Conservation (phyloP, 2,329 filamentous ascomycete species). For the Botrytis squamosa region DNA sequence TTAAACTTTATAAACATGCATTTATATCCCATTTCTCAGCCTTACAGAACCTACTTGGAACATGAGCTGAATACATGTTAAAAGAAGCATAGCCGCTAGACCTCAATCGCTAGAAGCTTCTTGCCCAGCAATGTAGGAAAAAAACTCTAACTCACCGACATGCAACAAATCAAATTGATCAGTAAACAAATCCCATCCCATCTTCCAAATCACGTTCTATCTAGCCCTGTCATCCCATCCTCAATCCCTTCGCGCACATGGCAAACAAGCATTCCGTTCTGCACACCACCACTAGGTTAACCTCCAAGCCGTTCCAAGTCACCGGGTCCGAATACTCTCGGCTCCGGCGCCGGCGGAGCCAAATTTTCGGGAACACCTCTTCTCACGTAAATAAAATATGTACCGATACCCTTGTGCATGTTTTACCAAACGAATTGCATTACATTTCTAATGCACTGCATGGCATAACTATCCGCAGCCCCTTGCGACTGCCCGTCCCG, state of each 20-base stretch:
- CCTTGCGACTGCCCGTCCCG: background rate
- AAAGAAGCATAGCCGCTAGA: background rate
- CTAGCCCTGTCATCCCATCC: constrained; percentile 1
- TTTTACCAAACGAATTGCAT: background rate
- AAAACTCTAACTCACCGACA: background rate
- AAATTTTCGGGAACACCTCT: background rate
- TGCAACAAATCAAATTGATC: background rate
- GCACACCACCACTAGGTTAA: background rate
- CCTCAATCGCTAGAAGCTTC: background rate
- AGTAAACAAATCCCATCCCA: background rate
- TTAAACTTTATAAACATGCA: background rate
- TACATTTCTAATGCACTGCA: constrained; percentile 9
- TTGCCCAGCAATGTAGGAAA: background rate
- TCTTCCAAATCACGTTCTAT: background rate
- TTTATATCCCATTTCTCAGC: background rate
- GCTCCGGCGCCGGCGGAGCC: background rate
- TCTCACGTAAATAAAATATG: background rate
- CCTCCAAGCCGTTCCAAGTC: background rate
- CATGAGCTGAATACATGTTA: background rate
- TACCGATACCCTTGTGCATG: background rate
- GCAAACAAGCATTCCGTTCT: constrained; percentile 4
- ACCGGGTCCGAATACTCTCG: background rate
- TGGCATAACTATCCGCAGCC: background rate
- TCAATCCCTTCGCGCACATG: constrained; percentile 5
- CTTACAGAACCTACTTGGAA: background rate